Evolutionary conservation across 768 basidiomycete species (phyloP).

Genomic region (Mycena latifolia): DNA sequence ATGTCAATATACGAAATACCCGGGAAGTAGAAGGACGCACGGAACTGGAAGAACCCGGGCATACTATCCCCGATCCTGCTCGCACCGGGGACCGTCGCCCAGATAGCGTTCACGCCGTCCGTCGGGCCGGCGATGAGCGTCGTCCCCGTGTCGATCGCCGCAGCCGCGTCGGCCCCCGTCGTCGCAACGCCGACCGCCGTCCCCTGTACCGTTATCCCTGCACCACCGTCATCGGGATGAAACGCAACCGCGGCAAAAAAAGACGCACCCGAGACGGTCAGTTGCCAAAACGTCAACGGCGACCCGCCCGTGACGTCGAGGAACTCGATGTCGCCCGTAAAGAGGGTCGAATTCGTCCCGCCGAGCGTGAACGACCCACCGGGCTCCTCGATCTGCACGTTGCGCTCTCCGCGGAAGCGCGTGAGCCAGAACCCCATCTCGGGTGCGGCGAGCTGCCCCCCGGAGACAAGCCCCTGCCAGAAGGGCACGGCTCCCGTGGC

Average conservation of each 20-base stretch:
- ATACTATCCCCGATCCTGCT: slow-evolving; percentile 41
- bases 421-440: slow-evolving; percentile 77
- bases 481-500: slow-evolving; percentile 70
- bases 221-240: no score
- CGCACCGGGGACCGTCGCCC: slow-evolving; percentile 72
- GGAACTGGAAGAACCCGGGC: slow-evolving; percentile 85
- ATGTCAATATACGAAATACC: no score
- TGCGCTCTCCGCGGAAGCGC: slow-evolving; percentile 55
- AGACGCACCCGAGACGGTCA: slow-evolving; percentile 60
- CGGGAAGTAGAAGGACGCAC: slow-evolving; percentile 54
- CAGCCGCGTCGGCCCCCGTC: slow-evolving; percentile 55
- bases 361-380: slow-evolving; percentile 85
- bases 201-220: slow-evolving; percentile 75
- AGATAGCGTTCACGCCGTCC: slow-evolving; percentile 69
- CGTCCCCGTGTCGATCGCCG: slow-evolving; percentile 53
- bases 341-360: slow-evolving; percentile 70
- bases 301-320: slow-evolving; percentile 49
- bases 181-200: slow-evolving; percentile 53
- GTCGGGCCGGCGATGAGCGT: slow-evolving; percentile 92
- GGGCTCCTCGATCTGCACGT: slow-evolving; percentile 51
- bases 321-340: slow-evolving; percentile 80
- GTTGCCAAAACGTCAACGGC: slow-evolving; percentile 76
- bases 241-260: no score
- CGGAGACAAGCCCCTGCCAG: slow-evolving; percentile 67
- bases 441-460: slow-evolving; percentile 57